Base-by-base conservation (phyloP, 345 rosid genomes). In the Murraya koenigii region DNA sequence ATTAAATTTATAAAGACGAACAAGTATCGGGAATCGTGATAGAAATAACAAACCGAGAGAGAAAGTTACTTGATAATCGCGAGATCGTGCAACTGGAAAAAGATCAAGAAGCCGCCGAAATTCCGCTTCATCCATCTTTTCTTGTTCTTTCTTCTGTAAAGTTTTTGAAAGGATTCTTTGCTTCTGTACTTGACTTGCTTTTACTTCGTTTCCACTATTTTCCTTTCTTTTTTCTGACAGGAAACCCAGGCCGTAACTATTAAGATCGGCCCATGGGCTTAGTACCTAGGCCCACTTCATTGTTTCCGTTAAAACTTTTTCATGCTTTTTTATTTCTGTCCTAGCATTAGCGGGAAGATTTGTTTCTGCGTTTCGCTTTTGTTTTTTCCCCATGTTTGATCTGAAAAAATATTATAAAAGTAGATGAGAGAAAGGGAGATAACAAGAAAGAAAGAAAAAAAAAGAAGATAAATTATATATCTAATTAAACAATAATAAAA, bases 61-160 rank as follows among this genome's bases (percentile, higher is more conserved):
- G 47, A 25, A 65, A 56, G 13, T 61, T 83, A 93, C 98, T 75
- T 79, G 82, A 80, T 83, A 87, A 82, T 93, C 89, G 69, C 91
- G 93, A 84, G 96, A 74, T 69, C 99, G 89, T 63, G 89, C 93
- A 73, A 93, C 84, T 25, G 97, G 98, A 86, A 93, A 95, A 82
- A 89, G 91, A 74, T 90, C 85, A 2, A 95, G 92, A 55, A 86
- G 83, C 81, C 91, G 91, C 52, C 84, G 87, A 82, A 95, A 95
- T 79, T 95, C 98, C 64, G 83, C 83, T 73, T 92, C 97, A 8
- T 95, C 98, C 99, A 95, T 89, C 55, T 28, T 41, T 8, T 7
- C 35, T 8, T 41, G 49, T 41, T 44, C 49, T 44, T 44, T 15
- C 17, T 44, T 44, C 17, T 2, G 49, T 13, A 44, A 44, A 44